phyloP scores from a whole-genome alignment of 2,329 filamentous ascomycete species.

The Scopulariopsis brevicaulis region DNA sequence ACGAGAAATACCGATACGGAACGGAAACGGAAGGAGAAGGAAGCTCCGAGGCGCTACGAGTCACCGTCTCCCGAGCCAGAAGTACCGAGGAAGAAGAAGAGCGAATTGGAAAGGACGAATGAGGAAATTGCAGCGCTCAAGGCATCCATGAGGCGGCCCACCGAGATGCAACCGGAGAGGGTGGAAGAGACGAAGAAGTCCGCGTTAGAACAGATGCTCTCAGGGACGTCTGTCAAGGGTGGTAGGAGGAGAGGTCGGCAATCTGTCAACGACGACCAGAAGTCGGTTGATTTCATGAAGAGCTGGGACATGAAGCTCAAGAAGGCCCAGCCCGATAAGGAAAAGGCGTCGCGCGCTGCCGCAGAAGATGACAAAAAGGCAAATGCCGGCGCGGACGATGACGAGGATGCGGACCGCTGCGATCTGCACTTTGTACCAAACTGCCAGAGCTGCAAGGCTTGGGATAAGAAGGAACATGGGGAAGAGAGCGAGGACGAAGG shows the following conservation, averaged over 20 bases:
- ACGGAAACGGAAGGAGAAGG: background rate
- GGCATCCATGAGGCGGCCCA: constrained; percentile 65
- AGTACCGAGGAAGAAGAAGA: constrained; percentile 23
- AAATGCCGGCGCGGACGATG: constrained; percentile 16
- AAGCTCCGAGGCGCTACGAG: constrained; percentile 5
- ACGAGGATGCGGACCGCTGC: constrained; percentile 67
- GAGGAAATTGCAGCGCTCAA: constrained; percentile 73
- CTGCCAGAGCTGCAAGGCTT: constrained; percentile 82
- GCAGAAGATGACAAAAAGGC: constrained; percentile 15
- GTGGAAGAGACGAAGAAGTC: constrained; percentile 52
- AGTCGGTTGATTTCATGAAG: constrained; percentile 59
- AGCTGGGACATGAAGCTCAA: constrained; percentile 74
- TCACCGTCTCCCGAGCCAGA: constrained; percentile 8
- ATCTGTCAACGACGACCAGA: constrained; percentile 45
- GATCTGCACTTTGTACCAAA: constrained; percentile 94
- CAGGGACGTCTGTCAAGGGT: constrained; percentile 56
- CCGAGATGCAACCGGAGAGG: constrained; percentile 28
- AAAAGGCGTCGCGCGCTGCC: constrained; percentile 14
- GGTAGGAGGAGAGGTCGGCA: constrained; percentile 54
- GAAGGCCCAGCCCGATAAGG: constrained; percentile 28
- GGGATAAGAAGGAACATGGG: constrained; percentile 48
- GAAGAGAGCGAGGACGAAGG: constrained; percentile 49
- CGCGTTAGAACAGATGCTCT: constrained; percentile 62
- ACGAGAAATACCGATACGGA: constrained; percentile 2
- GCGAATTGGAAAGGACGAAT: constrained; percentile 57